Conservation (phyloP, 805 yeast genomes). For the Candida xiaguanensis region DNA sequence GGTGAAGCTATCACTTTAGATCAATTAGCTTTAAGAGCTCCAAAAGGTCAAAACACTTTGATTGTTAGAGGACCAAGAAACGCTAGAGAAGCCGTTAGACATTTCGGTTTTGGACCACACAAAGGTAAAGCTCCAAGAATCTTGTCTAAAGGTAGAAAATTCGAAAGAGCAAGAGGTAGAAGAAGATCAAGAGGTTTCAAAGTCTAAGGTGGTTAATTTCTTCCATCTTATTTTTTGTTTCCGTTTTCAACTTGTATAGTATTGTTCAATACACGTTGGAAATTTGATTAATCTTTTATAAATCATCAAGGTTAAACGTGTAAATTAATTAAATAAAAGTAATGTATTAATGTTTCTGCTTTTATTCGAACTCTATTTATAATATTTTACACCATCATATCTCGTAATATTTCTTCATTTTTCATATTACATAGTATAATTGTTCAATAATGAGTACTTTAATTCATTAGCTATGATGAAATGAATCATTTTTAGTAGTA, state of each 20-base stretch:
- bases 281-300: too few relatives aligned
- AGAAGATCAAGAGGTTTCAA: slow-evolving; percentile 99
- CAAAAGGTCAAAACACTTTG: slow-evolving; percentile 98
- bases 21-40: slow-evolving; percentile 98
- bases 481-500: too few relatives aligned
- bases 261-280: too few relatives aligned
- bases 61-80: slow-evolving; percentile 98
- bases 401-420: too few relatives aligned
- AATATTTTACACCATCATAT: too few relatives aligned
- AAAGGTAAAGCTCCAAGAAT: slow-evolving; percentile 99
- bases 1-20: slow-evolving; percentile 99
- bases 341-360: too few relatives aligned
- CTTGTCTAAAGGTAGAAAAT: slow-evolving; percentile 96
- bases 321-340: too few relatives aligned
- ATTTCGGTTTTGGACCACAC: slow-evolving; percentile 99
- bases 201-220: slow-evolving; percentile 61
- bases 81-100: slow-evolving; percentile 99
- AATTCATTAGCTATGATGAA: too few relatives aligned
- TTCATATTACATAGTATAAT: too few relatives aligned
- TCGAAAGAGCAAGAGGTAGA: slow-evolving; percentile 99
- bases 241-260: not conserved
- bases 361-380: too few relatives aligned
- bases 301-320: too few relatives aligned
- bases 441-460: too few relatives aligned
- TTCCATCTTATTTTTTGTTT: not conserved